These are phyloP conservation scores for Podaxis carcinomalis DNA, from an alignment of 768 basidiomycete species.

Conservation along the genomic window DNA sequence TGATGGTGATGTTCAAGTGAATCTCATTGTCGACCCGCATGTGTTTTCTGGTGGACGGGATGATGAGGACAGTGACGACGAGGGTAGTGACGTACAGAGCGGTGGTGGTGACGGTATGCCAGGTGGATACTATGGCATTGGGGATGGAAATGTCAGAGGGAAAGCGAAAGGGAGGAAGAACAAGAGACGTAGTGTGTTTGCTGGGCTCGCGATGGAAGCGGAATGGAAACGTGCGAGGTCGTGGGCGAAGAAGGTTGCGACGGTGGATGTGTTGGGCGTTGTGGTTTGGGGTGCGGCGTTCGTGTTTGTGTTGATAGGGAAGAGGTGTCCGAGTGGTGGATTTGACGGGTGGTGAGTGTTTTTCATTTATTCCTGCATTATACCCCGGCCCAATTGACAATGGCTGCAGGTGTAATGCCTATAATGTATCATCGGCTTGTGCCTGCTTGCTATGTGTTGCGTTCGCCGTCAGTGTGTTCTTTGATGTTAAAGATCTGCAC, in stretches of 20 bases:
- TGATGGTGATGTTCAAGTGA: conserved; percentile 59
- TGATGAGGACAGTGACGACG: conserved; percentile 35
- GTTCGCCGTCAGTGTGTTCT: conserved; percentile 56
- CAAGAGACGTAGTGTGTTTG: conserved; percentile 51
- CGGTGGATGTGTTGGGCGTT: conserved; percentile 43
- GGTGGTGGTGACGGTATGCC: conserved; percentile 26
- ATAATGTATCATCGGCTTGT: conserved; percentile 61
- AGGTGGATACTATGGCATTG: conserved; percentile 25
- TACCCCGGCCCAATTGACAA: conserved; percentile 5
- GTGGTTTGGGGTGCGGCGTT: conserved; percentile 59
- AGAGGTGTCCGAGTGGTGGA: conserved; percentile 58
- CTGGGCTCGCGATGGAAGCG: conserved; percentile 59
- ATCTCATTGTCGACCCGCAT: conserved; percentile 66
- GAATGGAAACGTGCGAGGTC: conserved; percentile 55
- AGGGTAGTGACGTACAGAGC: conserved; percentile 19
- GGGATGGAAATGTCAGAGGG: conserved; percentile 15
- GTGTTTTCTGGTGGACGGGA: conserved; percentile 39
- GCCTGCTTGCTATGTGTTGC: conserved; percentile 53
- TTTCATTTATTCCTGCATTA: not conserved
- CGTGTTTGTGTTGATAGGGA: conserved; percentile 55
- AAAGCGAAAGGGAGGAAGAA: conserved; percentile 28
- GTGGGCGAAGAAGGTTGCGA: conserved; percentile 47
- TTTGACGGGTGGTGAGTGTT: conserved; percentile 61
- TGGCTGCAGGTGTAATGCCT: conserved; percentile 58
- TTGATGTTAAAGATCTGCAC: conserved; percentile 62